Evolutionary conservation across 306 rosid species (phyloP).

Genomic region (Vigna hirtella): DNA sequence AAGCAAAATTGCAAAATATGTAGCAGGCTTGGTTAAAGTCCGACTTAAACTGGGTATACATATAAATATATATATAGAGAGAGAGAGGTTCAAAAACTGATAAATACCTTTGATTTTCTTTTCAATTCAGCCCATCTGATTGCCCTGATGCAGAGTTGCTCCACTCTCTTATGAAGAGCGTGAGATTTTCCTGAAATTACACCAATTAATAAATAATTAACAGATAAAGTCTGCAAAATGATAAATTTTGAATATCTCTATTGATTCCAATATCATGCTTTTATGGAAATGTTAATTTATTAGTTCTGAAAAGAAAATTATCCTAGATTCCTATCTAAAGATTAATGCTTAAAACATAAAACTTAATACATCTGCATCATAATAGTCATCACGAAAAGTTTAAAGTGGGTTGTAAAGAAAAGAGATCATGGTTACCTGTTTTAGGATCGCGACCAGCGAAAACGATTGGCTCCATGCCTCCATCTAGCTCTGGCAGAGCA

Average conservation of each 20-base stretch:
- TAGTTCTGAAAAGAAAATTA: neutral
- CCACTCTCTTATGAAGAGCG: conserved; percentile 67
- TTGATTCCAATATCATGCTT: neutral
- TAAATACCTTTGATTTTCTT: conserved; percentile 58
- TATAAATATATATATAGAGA: no score
- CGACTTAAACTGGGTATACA: conserved; percentile 7
- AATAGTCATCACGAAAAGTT: neutral
- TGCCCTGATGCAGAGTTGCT: conserved; percentile 60
- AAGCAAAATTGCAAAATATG: neutral
- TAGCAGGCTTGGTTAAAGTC: conserved; percentile 3
- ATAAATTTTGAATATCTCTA: neutral
- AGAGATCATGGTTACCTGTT: conserved; percentile 59
- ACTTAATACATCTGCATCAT: neutral
- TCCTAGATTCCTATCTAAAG: neutral
- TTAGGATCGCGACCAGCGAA: conserved; percentile 96
- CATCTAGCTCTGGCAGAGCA: conserved; percentile 98
- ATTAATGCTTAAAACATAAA: neutral
- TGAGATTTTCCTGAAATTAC: conserved; percentile 57
- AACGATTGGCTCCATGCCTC: conserved; percentile 99
- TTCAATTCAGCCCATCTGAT: conserved; percentile 61
- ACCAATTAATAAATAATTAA: conserved; percentile 30
- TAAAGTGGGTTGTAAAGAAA: neutral
- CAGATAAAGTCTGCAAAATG: neutral
- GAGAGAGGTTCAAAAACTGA: conserved; percentile 16
- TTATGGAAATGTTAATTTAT: neutral